A percentile compares a stretch with the other conserved stretches of the same genome.
Conservation (phyloP, 176 grass and related monocot species). For the Phragmites australis region DNA sequence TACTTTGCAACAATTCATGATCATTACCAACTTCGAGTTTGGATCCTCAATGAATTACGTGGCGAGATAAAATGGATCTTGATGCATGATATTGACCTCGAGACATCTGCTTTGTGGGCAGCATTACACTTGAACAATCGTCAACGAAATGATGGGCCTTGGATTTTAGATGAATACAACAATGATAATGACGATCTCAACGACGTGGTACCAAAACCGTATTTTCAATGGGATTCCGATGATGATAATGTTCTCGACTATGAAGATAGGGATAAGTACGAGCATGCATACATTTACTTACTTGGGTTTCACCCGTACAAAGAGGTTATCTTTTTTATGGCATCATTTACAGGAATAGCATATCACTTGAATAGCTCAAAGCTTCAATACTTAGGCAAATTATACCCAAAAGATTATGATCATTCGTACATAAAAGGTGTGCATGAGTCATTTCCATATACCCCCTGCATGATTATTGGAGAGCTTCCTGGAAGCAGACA, state of each 20-base stretch:
- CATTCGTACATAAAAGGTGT: not conserved
- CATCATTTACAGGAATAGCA: not conserved
- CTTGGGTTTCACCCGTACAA: conserved; percentile 26
- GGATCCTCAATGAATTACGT: conserved; percentile 11
- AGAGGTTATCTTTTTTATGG: conserved; percentile 13
- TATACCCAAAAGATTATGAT: not conserved
- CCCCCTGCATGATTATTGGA: not conserved
- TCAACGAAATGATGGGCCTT: not conserved
- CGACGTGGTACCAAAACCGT: not conserved
- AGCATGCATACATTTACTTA: not conserved
- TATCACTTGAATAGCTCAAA: conserved; percentile 31
- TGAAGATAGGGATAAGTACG: not conserved
- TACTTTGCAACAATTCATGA: conserved; percentile 8
- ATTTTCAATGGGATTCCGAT: conserved; percentile 17
- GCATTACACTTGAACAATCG: not conserved
- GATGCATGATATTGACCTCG: not conserved
- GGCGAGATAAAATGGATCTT: not conserved
- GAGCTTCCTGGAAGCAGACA: not conserved
- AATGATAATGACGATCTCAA: not conserved
- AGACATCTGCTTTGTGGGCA: not conserved
- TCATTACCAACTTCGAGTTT: not conserved
- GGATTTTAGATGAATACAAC: not conserved
- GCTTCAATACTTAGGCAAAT: conserved; percentile 19
- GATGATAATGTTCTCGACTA: conserved; percentile 6
- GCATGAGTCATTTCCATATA: conserved; percentile 1